A percentile compares a stretch with the other conserved stretches of the same genome.
These are phyloP conservation scores for Strobilomyces confusus DNA, from an alignment of 768 basidiomycete genomes.

Conservation along the genomic window DNA sequence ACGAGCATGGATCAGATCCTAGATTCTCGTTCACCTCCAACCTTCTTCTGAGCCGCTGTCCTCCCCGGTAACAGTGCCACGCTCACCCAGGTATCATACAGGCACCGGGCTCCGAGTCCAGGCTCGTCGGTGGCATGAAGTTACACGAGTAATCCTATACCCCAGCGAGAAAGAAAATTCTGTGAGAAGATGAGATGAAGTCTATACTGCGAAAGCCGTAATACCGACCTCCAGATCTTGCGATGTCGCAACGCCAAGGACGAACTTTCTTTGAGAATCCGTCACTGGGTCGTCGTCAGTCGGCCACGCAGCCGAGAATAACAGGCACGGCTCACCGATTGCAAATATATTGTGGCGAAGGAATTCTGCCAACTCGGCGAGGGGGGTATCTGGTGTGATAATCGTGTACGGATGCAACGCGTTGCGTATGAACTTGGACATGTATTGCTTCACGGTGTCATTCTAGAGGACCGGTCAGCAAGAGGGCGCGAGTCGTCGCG, in stretches of 20 bases:
- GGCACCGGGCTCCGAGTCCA: no score
- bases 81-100: no score
- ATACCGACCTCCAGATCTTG: conserved; percentile 58
- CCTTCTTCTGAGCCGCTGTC: no score
- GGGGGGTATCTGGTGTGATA: conserved; percentile 76
- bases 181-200: conserved; percentile 4
- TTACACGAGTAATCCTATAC: conserved; percentile 14
- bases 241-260: conserved; percentile 72
- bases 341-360: conserved; percentile 71
- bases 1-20: no score
- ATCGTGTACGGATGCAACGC: conserved; percentile 65
- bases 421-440: conserved; percentile 70
- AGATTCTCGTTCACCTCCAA: no score
- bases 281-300: conserved; percentile 55
- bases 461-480: conserved; percentile 35
- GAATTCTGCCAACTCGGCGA: conserved; percentile 81
- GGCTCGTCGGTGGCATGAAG: not conserved
- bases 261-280: conserved; percentile 76
- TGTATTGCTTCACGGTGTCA: conserved; percentile 67
- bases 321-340: conserved; percentile 47
- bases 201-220: not conserved
- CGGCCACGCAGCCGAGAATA: not conserved
- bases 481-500: not conserved
- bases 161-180: conserved; percentile 30
- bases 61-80: no score